Percentiles rank a stretch among this genome's conserved stretches.
These are phyloP conservation scores for Aspergillus bombycis DNA, from an alignment of 2,329 filamentous ascomycete genomes.

Conservation along the genomic window DNA sequence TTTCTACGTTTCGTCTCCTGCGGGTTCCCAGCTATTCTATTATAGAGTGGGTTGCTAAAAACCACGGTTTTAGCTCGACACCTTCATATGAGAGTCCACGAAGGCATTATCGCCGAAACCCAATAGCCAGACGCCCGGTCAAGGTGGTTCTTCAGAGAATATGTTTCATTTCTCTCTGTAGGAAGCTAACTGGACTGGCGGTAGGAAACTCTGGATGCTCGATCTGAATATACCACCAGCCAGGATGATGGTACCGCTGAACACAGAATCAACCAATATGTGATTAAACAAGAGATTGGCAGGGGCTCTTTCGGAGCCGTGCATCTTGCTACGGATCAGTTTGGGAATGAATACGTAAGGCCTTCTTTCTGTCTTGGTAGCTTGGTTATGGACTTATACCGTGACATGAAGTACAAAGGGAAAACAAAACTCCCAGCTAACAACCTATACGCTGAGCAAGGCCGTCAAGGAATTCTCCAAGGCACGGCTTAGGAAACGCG, in stretches of 20 bases:
- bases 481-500: constrained; percentile 81
- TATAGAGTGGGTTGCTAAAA: constrained; percentile 1
- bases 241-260: constrained; percentile 79
- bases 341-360: constrained; percentile 87
- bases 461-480: constrained; percentile 99
- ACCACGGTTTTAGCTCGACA: constrained; percentile 50
- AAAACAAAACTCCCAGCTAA: constrained; percentile 18
- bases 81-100: constrained; percentile 65
- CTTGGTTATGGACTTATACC: not conserved
- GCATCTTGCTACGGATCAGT: constrained; percentile 86
- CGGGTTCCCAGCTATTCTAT: constrained; percentile 16
- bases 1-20: not conserved
- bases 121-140: constrained; percentile 63
- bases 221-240: constrained; percentile 82
- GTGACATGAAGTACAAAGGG: constrained; percentile 11
- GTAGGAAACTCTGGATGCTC: constrained; percentile 89
- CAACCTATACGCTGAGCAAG: constrained; percentile 49
- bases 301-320: constrained; percentile 93
- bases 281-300: constrained; percentile 94
- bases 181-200: constrained; percentile 3
- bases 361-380: not conserved
- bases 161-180: not conserved
- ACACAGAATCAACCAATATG: constrained; percentile 92
- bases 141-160: constrained; percentile 51
- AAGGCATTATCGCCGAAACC: constrained; percentile 65